Conservation (phyloP, 169 alveolate species). For the Plasmodium cynomolgi region DNA sequence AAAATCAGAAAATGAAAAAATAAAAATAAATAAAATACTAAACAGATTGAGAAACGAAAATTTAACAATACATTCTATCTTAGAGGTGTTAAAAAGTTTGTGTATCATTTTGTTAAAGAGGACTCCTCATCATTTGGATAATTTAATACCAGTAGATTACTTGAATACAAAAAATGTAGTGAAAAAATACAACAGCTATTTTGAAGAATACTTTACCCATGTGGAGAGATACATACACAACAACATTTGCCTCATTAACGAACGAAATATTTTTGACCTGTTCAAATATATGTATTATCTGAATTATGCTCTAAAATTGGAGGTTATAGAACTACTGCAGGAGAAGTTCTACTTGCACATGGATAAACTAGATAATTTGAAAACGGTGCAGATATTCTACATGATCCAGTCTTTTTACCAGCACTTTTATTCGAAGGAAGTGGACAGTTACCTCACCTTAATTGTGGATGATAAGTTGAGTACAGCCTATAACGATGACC, state of each 20-base stretch:
- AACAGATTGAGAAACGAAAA: slow-evolving; percentile 64
- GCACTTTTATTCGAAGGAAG: slow-evolving; percentile 35
- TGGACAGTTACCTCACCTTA: slow-evolving; percentile 11
- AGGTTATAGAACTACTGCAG: slow-evolving; percentile 24
- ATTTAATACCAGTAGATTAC: slow-evolving; percentile 10
- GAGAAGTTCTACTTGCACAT: slow-evolving; percentile 38
- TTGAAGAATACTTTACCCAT: slow-evolving; percentile 52
- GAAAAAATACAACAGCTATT: slow-evolving; percentile 29
- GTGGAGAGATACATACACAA: slow-evolving; percentile 45
- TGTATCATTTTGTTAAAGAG: slow-evolving; percentile 52
- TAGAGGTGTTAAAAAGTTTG: slow-evolving; percentile 49
- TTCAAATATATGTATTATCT: slow-evolving; percentile 56
- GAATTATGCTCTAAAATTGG: slow-evolving; percentile 21
- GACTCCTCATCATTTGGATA: slow-evolving; percentile 7
- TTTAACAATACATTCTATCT: slow-evolving; percentile 23
- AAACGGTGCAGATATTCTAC: slow-evolving; percentile 33
- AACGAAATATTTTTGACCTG: slow-evolving; percentile 26
- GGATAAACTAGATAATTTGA: slow-evolving; percentile 61
- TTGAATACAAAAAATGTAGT: slow-evolving; percentile 23
- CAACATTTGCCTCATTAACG: slow-evolving; percentile 49
- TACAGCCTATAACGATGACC: neutral
- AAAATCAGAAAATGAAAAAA: slow-evolving; percentile 61
- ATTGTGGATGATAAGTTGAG: slow-evolving; percentile 53
- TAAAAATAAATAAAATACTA: slow-evolving; percentile 41
- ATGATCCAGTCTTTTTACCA: slow-evolving; percentile 42